A percentile compares a stretch with the other conserved stretches of the same genome.
Evolutionary conservation across 2,329 filamentous ascomycete species (phyloP).

Genomic region (Colletotrichum cereale): DNA sequence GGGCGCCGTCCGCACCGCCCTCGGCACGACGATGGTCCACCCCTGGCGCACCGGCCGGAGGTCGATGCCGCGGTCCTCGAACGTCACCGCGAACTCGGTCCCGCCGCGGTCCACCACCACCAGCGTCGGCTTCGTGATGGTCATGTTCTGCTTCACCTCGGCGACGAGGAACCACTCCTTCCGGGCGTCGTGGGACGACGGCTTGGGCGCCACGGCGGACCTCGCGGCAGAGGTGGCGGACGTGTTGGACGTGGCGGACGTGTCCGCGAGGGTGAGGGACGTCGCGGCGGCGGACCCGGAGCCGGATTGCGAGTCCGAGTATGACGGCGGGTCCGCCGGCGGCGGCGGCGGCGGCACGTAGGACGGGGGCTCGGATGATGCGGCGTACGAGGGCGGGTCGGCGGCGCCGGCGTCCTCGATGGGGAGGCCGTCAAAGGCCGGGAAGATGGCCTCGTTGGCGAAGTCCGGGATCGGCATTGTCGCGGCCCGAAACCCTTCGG

Average conservation of each 20-base stretch:
- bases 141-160: conserved; percentile 60
- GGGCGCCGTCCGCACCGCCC: conserved; percentile 51
- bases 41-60: conserved; percentile 55
- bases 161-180: conserved; percentile 55
- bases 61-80: conserved; percentile 54
- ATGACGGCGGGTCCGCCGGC: conserved; percentile 14
- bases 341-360: conserved; percentile 16
- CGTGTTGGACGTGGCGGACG: neutral
- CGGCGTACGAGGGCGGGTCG: conserved; percentile 25
- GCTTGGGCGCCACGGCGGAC: neutral
- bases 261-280: conserved; percentile 9
- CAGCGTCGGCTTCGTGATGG: conserved; percentile 63
- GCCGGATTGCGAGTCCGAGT: conserved; percentile 25
- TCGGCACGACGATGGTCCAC: conserved; percentile 53
- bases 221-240: neutral
- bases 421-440: conserved; percentile 50
- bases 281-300: conserved; percentile 9
- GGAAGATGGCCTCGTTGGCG: conserved; percentile 49
- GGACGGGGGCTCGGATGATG: conserved; percentile 12
- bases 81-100: conserved; percentile 59
- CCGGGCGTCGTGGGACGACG: conserved; percentile 38
- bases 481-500: neutral
- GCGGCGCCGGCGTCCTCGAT: conserved; percentile 30
- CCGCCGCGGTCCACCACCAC: conserved; percentile 56
- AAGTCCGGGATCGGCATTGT: conserved; percentile 48